A percentile compares a stretch with the other conserved stretches of the same genome.
Evolutionary conservation across 139 green algal species (phyloP).

Genomic region (Tetraselmis striata): DNA sequence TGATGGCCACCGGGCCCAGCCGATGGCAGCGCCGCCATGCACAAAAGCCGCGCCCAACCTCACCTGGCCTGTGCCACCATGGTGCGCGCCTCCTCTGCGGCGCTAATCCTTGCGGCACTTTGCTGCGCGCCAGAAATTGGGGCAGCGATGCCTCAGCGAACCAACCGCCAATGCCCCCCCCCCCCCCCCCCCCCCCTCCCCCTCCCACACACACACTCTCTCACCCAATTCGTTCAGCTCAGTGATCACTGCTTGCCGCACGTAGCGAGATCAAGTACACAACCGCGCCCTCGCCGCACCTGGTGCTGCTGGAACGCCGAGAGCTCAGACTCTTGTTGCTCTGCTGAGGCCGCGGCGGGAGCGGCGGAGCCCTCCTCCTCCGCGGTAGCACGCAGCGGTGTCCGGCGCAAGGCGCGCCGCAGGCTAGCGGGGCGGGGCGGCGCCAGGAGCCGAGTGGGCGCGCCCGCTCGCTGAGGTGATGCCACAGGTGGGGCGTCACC

Average conservation of each 20-base stretch:
- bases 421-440: too few species aligned
- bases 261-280: background rate
- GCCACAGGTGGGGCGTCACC: too few species aligned
- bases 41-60: too few species aligned
- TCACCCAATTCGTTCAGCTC: background rate
- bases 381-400: too few species aligned
- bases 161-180: background rate
- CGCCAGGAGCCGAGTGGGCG: too few species aligned
- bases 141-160: background rate
- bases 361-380: too few species aligned
- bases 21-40: too few species aligned
- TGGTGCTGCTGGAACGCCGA: slow-evolving; percentile 41
- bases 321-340: slow-evolving; percentile 32
- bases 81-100: slow-evolving; percentile 59
- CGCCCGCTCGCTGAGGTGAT: too few species aligned
- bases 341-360: too few species aligned
- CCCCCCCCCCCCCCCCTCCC: background rate
- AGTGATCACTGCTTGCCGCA: background rate
- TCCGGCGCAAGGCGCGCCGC: too few species aligned
- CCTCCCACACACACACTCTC: background rate
- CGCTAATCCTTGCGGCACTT: slow-evolving; percentile 29
- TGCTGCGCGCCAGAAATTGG: too few species aligned
- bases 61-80: slow-evolving; percentile 50
- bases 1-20: too few species aligned
- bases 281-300: background rate